Conservation (phyloP, 108 stramenopile genomes). For the Fragilaria crotonensis region DNA sequence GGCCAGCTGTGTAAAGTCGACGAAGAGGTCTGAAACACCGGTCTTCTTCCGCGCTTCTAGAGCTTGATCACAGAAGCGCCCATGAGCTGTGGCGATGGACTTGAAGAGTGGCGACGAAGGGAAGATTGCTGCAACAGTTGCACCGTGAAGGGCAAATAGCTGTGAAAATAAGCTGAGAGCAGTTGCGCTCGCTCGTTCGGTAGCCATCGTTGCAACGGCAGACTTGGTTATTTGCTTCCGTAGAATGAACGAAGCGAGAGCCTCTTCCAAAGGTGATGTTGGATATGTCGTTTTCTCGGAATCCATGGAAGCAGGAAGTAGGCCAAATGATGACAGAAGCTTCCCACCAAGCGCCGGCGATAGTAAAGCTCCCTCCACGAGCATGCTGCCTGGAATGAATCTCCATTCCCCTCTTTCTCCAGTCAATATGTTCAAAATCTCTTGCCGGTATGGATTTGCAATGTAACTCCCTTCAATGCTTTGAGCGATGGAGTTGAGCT, state of each 20-base stretch:
- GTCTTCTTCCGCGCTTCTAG: slow-evolving; percentile 10
- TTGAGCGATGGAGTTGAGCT: slow-evolving; percentile 35
- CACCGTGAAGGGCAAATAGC: neutral
- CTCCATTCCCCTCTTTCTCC: slow-evolving; percentile 41
- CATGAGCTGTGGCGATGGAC: slow-evolving; percentile 14
- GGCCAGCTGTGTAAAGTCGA: slow-evolving; percentile 32
- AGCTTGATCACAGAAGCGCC: slow-evolving; percentile 14
- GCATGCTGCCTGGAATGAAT: slow-evolving; percentile 40
- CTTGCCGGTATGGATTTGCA: slow-evolving; percentile 30
- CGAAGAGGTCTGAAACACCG: slow-evolving; percentile 39
- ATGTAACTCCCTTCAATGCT: neutral
- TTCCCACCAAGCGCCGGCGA: slow-evolving; percentile 53
- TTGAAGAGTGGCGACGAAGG: slow-evolving; percentile 16
- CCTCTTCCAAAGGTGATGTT: slow-evolving; percentile 34
- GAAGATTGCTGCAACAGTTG: neutral
- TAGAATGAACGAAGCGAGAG: slow-evolving; percentile 32
- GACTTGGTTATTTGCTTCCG: slow-evolving; percentile 20
- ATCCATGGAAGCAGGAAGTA: slow-evolving; percentile 20
- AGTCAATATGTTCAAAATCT: slow-evolving; percentile 20
- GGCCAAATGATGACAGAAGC: slow-evolving; percentile 31
- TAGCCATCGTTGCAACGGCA: slow-evolving; percentile 13
- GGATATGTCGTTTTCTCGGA: slow-evolving; percentile 5
- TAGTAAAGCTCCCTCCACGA: slow-evolving; percentile 51
- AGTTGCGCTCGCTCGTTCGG: slow-evolving; percentile 28
- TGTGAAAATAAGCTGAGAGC: slow-evolving; percentile 14